Evolutionary conservation across 495 filamentous ascomycete genomes (phyloP), one percentile per base, ranked within the genome.

Genomic region (Tetracladium setigerum): DNA sequence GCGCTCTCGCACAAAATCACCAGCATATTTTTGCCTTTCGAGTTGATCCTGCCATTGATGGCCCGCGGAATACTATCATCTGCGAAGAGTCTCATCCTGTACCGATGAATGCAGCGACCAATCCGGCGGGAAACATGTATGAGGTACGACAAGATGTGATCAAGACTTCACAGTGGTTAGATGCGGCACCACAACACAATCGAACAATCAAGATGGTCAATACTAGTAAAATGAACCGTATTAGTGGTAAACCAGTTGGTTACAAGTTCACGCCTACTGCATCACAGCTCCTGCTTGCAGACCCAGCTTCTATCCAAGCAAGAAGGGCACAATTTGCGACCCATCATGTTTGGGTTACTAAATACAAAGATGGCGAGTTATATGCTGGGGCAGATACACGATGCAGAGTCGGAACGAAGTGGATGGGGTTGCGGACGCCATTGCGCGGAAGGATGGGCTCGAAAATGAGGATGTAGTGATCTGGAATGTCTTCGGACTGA

Each of bases 21-120:
- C 89, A 95, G 56, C 89, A 95, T 65, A 83, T 95, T 61, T 92
- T 95, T 64, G 86, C 82, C 2, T 77, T 95, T 2, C 83, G 89
- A 7, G 72, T 95, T 13, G 88, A 95, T 63, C 89, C 89, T 9
- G 76, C 78, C 16, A 73, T 95, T 47, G 87, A 87, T 51, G 89
- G 88, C 2, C 74, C 79, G 53, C 66, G 72, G 41, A 89, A 89
- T 57, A 74, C 79, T 2, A 57, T 87, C 18, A 76, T 81, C 30
- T 78, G 76, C 52, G 82, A 87, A 45, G 85, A 89, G 54, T 77
- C 82, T 8, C 71, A 84, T 30, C 69, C 86, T 0, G 77, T 89
- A 64, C 82, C 86, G n/a, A 76, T 84, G 38, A 78, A 78, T 11
- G 61, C 57, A 10, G 71, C 74, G 5, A 78, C 81, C 46, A 95